phyloP scores from a whole-genome alignment of 805 yeast species.

The Geotrichum ghanense region DNA sequence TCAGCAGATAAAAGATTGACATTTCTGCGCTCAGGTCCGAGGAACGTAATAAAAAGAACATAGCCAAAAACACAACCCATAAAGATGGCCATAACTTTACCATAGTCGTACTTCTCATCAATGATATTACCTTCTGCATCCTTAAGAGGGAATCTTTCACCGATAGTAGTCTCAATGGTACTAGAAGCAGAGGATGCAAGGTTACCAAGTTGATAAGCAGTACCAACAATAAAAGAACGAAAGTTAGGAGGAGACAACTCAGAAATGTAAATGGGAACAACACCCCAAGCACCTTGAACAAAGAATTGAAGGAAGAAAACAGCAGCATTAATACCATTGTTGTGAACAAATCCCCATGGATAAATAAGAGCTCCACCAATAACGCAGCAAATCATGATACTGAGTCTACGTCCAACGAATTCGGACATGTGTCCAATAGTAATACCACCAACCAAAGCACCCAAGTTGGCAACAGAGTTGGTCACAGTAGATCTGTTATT shows the following conservation, averaged over 20 bases:
- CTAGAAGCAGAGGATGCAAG: conserved; percentile 60
- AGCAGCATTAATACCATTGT: conserved; percentile 43
- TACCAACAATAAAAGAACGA: conserved; percentile 50
- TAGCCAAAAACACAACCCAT: conserved; percentile 54
- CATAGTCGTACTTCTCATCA: conserved; percentile 39
- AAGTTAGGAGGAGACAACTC: conserved; percentile 58
- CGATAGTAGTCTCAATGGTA: conserved; percentile 57
- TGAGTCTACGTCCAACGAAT: conserved; percentile 48
- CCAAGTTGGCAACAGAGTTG: conserved; percentile 51
- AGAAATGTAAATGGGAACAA: conserved; percentile 51
- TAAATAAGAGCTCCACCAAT: conserved; percentile 51
- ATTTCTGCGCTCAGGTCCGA: conserved; percentile 44
- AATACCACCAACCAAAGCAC: conserved; percentile 59
- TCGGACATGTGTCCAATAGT: conserved; percentile 46
- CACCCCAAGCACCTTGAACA: conserved; percentile 70
- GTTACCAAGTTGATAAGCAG: conserved; percentile 62
- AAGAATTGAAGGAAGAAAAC: conserved; percentile 53
- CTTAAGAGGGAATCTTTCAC: conserved; percentile 45
- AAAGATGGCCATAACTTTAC: conserved; percentile 60
- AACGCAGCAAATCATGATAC: conserved; percentile 39
- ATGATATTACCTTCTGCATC: conserved; percentile 23
- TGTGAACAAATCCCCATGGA: conserved; percentile 43
- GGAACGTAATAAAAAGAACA: conserved; percentile 34
- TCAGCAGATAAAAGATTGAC: conserved; percentile 6
- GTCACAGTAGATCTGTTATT: conserved; percentile 44